Percentiles rank a stretch among this genome's conserved stretches.
These are phyloP conservation scores for Colletotrichum sojae DNA, from an alignment of 2,329 filamentous ascomycete species.

Conservation along the genomic window DNA sequence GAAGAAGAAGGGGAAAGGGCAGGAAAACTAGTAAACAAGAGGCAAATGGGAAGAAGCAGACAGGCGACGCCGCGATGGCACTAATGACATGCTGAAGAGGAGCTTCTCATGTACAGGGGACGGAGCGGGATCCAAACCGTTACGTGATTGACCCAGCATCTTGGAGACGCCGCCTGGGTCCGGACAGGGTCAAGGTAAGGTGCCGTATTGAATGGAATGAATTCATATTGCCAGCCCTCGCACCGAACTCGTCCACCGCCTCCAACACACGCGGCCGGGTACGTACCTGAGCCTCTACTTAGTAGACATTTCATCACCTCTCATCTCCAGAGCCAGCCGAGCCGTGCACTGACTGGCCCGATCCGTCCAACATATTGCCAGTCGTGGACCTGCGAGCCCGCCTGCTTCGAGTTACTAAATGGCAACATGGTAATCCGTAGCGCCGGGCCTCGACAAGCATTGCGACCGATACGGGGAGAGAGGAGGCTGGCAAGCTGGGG, in stretches of 20 bases:
- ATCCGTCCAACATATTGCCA: slow-evolving; percentile 25
- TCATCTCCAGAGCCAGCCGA: slow-evolving; percentile 19
- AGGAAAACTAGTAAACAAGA: background rate
- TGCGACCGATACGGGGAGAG: slow-evolving; percentile 3
- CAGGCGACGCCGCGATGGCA: no score
- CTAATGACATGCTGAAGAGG: slow-evolving; percentile 15
- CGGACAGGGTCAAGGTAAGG: slow-evolving; percentile 30
- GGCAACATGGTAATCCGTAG: slow-evolving; percentile 5
- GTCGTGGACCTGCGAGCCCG: slow-evolving; percentile 18
- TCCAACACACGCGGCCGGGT: slow-evolving; percentile 19
- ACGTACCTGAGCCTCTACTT: slow-evolving; percentile 6
- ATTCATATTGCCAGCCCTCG: slow-evolving; percentile 6
- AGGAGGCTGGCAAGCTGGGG: slow-evolving; percentile 3
- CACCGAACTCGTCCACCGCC: background rate
- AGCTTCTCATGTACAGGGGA: slow-evolving; percentile 31
- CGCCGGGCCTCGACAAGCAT: slow-evolving; percentile 2
- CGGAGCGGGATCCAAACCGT: slow-evolving; percentile 37
- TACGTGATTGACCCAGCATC: slow-evolving; percentile 40
- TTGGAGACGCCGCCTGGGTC: slow-evolving; percentile 31
- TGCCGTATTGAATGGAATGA: slow-evolving; percentile 17
- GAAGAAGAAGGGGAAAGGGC: no score
- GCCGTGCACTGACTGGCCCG: slow-evolving; percentile 18
- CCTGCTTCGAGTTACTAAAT: slow-evolving; percentile 10
- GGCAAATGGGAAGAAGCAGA: slow-evolving; percentile 2
- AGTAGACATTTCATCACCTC: slow-evolving; percentile 30